Conservation (phyloP, 495 filamentous ascomycete species). For the Bombardia bombarda region DNA sequence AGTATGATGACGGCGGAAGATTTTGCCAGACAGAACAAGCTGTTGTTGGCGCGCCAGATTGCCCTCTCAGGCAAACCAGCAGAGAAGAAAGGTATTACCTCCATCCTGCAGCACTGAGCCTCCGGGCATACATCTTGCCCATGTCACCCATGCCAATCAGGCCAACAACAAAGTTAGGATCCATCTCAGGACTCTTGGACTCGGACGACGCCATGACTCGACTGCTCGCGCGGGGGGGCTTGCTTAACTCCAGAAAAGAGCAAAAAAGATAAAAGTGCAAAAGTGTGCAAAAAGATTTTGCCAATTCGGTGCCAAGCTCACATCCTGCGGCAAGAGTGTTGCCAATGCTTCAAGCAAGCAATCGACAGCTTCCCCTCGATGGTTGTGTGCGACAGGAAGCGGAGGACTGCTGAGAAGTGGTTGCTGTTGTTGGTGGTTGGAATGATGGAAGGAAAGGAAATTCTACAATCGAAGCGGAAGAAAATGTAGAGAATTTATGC, state of each 20-base stretch:
- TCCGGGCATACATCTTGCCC: slow-evolving; percentile 97
- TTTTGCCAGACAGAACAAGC: background rate
- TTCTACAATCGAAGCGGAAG: slow-evolving; percentile 3
- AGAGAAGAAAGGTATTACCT: slow-evolving; percentile 52
- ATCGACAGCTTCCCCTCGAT: slow-evolving; percentile 3
- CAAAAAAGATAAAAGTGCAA: no score
- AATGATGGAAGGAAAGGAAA: slow-evolving; percentile 5
- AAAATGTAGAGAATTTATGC: slow-evolving; percentile 1
- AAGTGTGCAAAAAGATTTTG: no score
- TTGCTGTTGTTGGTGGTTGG: background rate
- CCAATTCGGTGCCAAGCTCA: no score
- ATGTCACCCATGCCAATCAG: slow-evolving; percentile 99
- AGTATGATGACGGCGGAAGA: slow-evolving; percentile 7
- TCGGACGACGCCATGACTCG: no score
- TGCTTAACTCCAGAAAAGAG: no score
- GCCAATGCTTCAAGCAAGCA: no score
- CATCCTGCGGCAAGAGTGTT: no score
- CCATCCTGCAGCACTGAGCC: slow-evolving; percentile 85
- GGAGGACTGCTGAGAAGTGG: background rate
- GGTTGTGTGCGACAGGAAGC: background rate
- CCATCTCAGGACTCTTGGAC: slow-evolving; percentile 35
- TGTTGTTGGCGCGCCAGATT: slow-evolving; percentile 5
- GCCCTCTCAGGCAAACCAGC: background rate
- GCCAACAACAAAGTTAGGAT: slow-evolving; percentile 62
- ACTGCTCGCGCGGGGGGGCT: no score